phyloP scores from a whole-genome alignment of 2,329 filamentous ascomycete genomes.

The Ophiocordyceps polyrhachis-furcata region DNA sequence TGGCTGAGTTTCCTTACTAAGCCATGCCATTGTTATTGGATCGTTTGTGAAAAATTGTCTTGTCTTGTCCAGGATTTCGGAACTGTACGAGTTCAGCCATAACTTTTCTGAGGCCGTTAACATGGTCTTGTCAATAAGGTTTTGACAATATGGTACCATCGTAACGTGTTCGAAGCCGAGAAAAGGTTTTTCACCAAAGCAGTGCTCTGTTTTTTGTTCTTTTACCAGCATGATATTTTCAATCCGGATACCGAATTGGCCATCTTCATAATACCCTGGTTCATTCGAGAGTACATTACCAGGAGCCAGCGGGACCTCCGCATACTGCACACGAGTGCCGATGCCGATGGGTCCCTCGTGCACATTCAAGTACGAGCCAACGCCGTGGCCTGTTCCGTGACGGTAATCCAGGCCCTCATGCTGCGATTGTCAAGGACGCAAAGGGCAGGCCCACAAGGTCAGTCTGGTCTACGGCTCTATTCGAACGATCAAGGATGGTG shows the following conservation, averaged over 20 bases:
- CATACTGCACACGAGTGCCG: constrained; percentile 76
- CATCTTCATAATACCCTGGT: constrained; percentile 94
- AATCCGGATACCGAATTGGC: constrained; percentile 83
- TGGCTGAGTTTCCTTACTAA: constrained; percentile 68
- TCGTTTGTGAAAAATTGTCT: constrained; percentile 57
- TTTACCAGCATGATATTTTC: constrained; percentile 89
- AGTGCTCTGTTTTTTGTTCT: constrained; percentile 70
- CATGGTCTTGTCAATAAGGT: constrained; percentile 58
- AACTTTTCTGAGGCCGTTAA: constrained; percentile 56
- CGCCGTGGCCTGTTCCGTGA: constrained; percentile 89
- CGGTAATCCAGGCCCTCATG: constrained; percentile 73
- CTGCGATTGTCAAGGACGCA: constrained; percentile 9
- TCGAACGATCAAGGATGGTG: neutral
- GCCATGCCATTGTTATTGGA: constrained; percentile 54
- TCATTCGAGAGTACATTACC: constrained; percentile 95
- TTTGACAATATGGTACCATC: constrained; percentile 87
- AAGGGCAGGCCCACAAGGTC: neutral
- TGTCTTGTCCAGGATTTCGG: constrained; percentile 67
- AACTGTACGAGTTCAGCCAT: constrained; percentile 79
- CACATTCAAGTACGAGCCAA: constrained; percentile 89
- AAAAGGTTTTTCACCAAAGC: constrained; percentile 86
- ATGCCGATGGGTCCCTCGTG: constrained; percentile 96
- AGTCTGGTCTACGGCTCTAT: no score
- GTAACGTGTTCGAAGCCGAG: constrained; percentile 94
- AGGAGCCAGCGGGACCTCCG: constrained; percentile 73